These are phyloP conservation scores for Mimosa bimucronata DNA, from an alignment of 306 rosid genomes.

Conservation along the genomic window DNA sequence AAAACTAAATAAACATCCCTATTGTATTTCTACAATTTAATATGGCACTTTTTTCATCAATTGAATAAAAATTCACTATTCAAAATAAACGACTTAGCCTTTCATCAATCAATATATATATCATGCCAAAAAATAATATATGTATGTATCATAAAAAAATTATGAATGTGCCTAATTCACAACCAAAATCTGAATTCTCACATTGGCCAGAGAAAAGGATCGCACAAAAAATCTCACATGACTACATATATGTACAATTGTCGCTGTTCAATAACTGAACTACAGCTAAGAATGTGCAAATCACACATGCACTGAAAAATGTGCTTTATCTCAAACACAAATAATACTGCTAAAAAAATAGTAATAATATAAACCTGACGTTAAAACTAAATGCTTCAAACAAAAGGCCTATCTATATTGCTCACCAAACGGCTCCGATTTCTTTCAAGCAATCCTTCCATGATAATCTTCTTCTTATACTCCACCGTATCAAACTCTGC, in stretches of 20 bases:
- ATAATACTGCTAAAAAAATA: too few relatives aligned
- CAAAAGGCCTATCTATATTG: background rate
- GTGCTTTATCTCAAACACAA: background rate
- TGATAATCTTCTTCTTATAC: constrained; percentile 29
- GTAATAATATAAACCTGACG: too few relatives aligned
- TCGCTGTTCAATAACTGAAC: background rate
- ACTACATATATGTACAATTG: background rate
- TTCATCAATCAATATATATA: background rate
- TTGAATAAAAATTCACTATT: too few relatives aligned
- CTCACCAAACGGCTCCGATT: background rate
- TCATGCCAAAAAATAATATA: too few relatives aligned
- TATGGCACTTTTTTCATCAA: too few relatives aligned
- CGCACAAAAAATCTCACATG: too few relatives aligned
- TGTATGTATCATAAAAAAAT: too few relatives aligned
- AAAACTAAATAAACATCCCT: too few relatives aligned
- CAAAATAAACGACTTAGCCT: background rate
- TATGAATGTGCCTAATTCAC: background rate
- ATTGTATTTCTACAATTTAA: too few relatives aligned
- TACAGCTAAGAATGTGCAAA: background rate
- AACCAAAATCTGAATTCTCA: too few relatives aligned
- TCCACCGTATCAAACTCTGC: constrained; percentile 12
- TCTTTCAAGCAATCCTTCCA: constrained; percentile 24
- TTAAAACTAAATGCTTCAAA: background rate
- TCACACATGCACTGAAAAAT: background rate
- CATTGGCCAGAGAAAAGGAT: too few relatives aligned